Conservation (phyloP, 2,329 filamentous ascomycete species). For the Magnaporthales sp. region DNA sequence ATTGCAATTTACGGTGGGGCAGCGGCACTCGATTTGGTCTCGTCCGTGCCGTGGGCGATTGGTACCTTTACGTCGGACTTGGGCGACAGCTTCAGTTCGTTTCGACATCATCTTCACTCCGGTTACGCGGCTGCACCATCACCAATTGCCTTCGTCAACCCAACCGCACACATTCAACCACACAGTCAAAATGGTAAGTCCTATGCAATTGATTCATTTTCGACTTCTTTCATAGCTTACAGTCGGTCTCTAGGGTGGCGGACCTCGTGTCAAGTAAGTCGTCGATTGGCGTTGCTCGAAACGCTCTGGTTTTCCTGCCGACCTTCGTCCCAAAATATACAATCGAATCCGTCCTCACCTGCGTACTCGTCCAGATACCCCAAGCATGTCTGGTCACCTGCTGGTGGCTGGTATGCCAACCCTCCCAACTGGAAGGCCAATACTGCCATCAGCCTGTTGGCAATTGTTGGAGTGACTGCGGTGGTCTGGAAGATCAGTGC, state of each 20-base stretch:
- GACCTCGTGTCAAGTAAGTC: constrained; percentile 54
- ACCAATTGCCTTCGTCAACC: not conserved
- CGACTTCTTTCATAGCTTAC: constrained; percentile 27
- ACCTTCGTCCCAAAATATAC: not conserved
- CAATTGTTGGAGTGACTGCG: constrained; percentile 52
- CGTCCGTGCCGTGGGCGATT: not conserved
- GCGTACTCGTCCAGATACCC: constrained; percentile 57
- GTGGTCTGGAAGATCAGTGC: constrained; percentile 64
- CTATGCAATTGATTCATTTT: not conserved
- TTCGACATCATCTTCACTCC: not conserved
- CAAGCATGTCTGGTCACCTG: constrained; percentile 98
- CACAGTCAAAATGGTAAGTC: constrained; percentile 48
- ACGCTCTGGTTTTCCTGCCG: not conserved
- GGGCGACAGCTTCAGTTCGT: not conserved
- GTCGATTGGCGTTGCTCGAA: constrained; percentile 5
- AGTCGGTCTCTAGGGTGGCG: constrained; percentile 53
- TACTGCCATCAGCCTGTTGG: constrained; percentile 41
- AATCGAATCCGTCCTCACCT: not conserved
- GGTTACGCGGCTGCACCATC: not conserved
- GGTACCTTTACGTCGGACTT: not conserved
- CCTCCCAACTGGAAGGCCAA: constrained; percentile 93
- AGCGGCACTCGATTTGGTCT: not conserved
- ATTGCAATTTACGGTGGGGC: not conserved
- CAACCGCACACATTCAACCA: not conserved
- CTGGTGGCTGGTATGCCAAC: constrained; percentile 95